These are phyloP conservation scores for Ceraceosorus bombacis DNA, from an alignment of 1,284 basidiomycete genomes.

Conservation along the genomic window DNA sequence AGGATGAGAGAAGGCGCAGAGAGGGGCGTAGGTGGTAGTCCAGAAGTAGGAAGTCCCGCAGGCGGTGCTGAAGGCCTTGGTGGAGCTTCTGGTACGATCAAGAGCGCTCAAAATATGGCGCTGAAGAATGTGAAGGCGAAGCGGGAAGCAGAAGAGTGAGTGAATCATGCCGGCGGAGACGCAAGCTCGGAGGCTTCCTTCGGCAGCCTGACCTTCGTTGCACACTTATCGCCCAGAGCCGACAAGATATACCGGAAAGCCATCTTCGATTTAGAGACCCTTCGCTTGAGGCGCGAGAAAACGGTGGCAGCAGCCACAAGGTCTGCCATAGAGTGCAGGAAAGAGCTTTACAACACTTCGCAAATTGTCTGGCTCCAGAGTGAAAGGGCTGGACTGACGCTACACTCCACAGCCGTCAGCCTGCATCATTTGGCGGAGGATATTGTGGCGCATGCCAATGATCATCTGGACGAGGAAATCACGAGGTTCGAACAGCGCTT, in stretches of 20 bases:
- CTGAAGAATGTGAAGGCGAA: conserved; percentile 37
- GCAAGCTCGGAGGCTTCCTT: too few relatives aligned
- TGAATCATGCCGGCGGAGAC: background rate
- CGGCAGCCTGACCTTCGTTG: background rate
- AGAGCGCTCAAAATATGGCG: conserved; percentile 28
- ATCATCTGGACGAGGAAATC: conserved; percentile 58
- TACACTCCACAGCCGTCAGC: conserved; percentile 24
- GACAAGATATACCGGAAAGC: conserved; percentile 87
- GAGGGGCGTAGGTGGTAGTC: background rate
- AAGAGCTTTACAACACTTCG: conserved; percentile 63
- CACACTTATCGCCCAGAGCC: conserved; percentile 34
- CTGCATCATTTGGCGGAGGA: conserved; percentile 51
- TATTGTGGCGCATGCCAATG: conserved; percentile 64
- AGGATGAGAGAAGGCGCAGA: conserved; percentile 34
- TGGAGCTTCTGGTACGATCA: conserved; percentile 13
- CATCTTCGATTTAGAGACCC: conserved; percentile 87
- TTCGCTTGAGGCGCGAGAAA: conserved; percentile 67
- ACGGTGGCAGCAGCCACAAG: conserved; percentile 73
- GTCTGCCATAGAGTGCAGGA: conserved; percentile 71
- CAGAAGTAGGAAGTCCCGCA: background rate
- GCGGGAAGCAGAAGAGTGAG: conserved; percentile 52
- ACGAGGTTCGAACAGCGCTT: conserved; percentile 56
- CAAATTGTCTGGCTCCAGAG: conserved; percentile 32
- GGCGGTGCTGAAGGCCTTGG: conserved; percentile 12
- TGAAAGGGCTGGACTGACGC: conserved; percentile 23